Evolutionary conservation across 345 rosid genomes (phyloP).

Genomic region (Luvunga scandens): DNA sequence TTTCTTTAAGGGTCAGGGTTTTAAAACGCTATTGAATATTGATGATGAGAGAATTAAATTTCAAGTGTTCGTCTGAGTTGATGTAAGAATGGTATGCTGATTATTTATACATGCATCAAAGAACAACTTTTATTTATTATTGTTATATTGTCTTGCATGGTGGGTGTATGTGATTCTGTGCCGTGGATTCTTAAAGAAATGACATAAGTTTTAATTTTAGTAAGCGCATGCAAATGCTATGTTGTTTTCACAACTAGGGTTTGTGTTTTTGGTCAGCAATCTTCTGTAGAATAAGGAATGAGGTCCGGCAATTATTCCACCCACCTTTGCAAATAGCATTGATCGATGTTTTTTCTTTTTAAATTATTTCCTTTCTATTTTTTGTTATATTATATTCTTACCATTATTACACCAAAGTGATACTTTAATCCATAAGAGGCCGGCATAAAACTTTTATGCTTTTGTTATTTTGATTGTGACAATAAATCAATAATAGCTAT

Average conservation of each 20-base stretch:
- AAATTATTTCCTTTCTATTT: not conserved
- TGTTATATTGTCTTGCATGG: slow-evolving; percentile 1
- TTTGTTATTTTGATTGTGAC: slow-evolving; percentile 4
- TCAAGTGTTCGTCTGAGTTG: not conserved
- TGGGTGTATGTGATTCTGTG: slow-evolving; percentile 14
- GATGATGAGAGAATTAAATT: not conserved
- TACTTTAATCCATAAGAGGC: not conserved
- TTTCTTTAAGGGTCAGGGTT: not conserved
- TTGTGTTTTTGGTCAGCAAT: slow-evolving; percentile 10
- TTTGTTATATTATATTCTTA: slow-evolving; percentile 18
- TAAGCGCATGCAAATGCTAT: not conserved
- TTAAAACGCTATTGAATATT: not conserved
- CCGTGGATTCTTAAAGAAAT: slow-evolving; percentile 16
- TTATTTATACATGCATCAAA: slow-evolving; percentile 11
- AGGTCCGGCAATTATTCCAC: slow-evolving; percentile 36
- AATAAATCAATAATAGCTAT: not conserved
- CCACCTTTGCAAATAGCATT: slow-evolving; percentile 20
- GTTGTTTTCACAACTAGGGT: slow-evolving; percentile 20
- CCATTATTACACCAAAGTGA: slow-evolving; percentile 7
- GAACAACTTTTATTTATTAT: not conserved
- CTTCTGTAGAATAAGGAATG: slow-evolving; percentile 30
- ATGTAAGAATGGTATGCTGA: not conserved
- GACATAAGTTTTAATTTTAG: not conserved
- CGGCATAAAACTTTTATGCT: slow-evolving; percentile 7
- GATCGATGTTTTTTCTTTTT: not conserved